Percentiles rank a stretch among this genome's conserved stretches.
Evolutionary conservation across 495 filamentous ascomycete genomes (phyloP).

Genomic region (Evernia prunastri): DNA sequence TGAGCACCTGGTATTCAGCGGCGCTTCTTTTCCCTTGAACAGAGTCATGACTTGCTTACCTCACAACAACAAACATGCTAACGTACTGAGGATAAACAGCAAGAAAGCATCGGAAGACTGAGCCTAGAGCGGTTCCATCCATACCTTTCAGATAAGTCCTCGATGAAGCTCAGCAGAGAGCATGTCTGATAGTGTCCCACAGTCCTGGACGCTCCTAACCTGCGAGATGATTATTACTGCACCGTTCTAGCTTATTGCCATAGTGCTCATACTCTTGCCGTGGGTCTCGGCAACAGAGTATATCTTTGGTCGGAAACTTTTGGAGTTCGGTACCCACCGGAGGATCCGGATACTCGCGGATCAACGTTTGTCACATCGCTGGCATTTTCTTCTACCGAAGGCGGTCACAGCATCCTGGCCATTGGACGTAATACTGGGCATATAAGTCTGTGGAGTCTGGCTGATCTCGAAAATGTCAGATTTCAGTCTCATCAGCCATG

Average conservation of each 20-base stretch:
- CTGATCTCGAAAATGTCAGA: slow-evolving; percentile 51
- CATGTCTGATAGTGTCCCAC: slow-evolving; percentile 22
- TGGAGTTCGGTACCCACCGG: slow-evolving; percentile 45
- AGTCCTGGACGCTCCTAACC: slow-evolving; percentile 79
- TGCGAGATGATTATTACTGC: slow-evolving; percentile 95
- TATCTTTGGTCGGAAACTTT: slow-evolving; percentile 82
- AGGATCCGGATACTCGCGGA: slow-evolving; percentile 30
- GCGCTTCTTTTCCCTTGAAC: not conserved
- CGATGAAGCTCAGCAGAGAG: not conserved
- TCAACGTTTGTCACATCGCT: slow-evolving; percentile 70
- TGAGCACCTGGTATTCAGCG: not conserved
- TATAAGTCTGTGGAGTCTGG: slow-evolving; percentile 55
- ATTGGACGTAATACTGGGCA: slow-evolving; percentile 70
- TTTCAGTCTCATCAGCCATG: slow-evolving; percentile 66
- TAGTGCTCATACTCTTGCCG: slow-evolving; percentile 67
- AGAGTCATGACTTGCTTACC: not conserved
- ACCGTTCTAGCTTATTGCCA: slow-evolving; percentile 80
- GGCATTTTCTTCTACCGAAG: slow-evolving; percentile 77
- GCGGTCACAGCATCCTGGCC: slow-evolving; percentile 73
- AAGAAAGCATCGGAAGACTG: slow-evolving; percentile 18
- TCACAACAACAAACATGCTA: not conserved
- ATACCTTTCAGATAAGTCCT: slow-evolving; percentile 68
- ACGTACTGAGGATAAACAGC: slow-evolving; percentile 9
- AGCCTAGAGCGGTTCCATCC: slow-evolving; percentile 46
- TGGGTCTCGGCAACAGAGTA: slow-evolving; percentile 73